Conservation (phyloP, 176 grass and related monocot species). For the Oryza officinalis region DNA sequence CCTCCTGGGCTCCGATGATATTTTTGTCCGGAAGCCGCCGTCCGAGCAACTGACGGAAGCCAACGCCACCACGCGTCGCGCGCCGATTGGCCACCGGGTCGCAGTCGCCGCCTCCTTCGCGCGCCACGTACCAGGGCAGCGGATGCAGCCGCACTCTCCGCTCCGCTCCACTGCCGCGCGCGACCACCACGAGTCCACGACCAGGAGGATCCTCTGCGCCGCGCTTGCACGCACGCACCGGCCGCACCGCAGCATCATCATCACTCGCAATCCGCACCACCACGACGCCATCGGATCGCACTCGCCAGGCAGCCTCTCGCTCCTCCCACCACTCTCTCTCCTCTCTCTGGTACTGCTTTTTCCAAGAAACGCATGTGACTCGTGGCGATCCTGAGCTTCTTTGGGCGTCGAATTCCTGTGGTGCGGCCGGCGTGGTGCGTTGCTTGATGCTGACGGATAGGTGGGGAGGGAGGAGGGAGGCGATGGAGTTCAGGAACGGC, state of each 20-base stretch:
- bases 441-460: conserved; percentile 29
- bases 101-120: not conserved
- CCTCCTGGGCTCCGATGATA: conserved; percentile 23
- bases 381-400: conserved; percentile 9
- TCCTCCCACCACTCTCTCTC: not conserved
- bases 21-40: conserved; percentile 48
- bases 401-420: conserved; percentile 20
- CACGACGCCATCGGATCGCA: not conserved
- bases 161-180: conserved; percentile 3
- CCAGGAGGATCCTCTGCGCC: conserved; percentile 45
- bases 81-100: not conserved
- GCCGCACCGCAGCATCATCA: not conserved
- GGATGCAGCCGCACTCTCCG: not conserved
- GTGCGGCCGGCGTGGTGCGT: not conserved
- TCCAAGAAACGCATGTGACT: conserved; percentile 51
- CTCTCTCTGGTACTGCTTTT: not conserved
- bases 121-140: conserved; percentile 37
- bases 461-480: not conserved
- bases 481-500: conserved; percentile 48
- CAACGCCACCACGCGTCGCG: conserved; percentile 10
- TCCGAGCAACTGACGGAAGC: conserved; percentile 42
- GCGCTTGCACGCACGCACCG: not conserved
- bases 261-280: not conserved
- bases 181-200: not conserved
- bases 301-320: not conserved